Evolutionary conservation across 176 grass and related monocot genomes (phyloP), one percentile per base, ranked within the genome.

Genomic region (Lolium rigidum): DNA sequence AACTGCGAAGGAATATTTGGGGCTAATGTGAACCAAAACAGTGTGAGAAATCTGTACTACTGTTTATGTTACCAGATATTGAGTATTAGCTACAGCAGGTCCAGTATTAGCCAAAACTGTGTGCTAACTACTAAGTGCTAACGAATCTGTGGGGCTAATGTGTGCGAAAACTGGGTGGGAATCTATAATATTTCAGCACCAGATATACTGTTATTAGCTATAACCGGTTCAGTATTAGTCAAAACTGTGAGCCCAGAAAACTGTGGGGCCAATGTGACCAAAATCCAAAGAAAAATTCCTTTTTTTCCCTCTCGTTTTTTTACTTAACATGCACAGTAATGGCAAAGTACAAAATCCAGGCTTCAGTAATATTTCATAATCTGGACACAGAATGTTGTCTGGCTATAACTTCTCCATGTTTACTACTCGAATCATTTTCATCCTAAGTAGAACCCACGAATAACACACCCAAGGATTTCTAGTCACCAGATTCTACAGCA

Each of bases 351-450:
- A 18, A 61, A 47, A 24, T 35, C 9, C 26, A 46, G 44, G 70
- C n/a, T 64, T 49, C 43, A 9, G 41, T 74, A 24, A 5, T 25
- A 74, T 25, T 22, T 49, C 43, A 44, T 25, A 16, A 9, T 74
- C 71, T 74, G 71, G 46, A 51, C 24, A 3, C 3, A 75, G 13
- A 10, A 75, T 75, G 24, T 10, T 10, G 47, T 10, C 72, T 1
- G 3, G 12, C 44, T 1, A 50, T 74, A 13, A 58, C 56, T 41
- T 61, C 22, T 26, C 20, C 11, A 24, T 85, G 50, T 51, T 14
- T n/a, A 4, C 12, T 61, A 67, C 68, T 69, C n/a, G 28, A 73
- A 59, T 15, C 8, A 39, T 54, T 70, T 62, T 5, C 51, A 90
- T 70, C 25, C 26, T 35, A 90, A 62, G 28, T 26, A 56, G 31